phyloP scores from a whole-genome alignment of 192 early-diverging fungal species.

The Oehlia diaphana region DNA sequence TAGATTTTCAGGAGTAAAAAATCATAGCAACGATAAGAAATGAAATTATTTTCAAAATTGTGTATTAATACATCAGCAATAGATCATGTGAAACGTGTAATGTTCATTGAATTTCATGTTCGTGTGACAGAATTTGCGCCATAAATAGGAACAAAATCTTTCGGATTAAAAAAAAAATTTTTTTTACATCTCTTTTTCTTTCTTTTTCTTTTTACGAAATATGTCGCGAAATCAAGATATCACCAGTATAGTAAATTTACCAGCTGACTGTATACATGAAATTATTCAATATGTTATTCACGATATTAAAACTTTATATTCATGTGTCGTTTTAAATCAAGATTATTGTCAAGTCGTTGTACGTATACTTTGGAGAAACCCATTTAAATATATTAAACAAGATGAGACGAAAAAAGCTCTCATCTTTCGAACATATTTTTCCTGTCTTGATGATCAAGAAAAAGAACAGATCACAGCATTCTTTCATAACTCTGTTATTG shows the following conservation, averaged over 20 bases:
- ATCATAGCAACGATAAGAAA: too few relatives aligned
- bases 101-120: too few relatives aligned
- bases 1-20: too few relatives aligned
- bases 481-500: neutral
- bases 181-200: too few relatives aligned
- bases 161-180: too few relatives aligned
- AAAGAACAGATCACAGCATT: neutral
- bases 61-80: too few relatives aligned
- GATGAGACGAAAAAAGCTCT: neutral
- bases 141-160: too few relatives aligned
- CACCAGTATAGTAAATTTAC: neutral
- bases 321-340: neutral
- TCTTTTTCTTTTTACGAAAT: too few relatives aligned
- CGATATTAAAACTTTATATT: neutral
- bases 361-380: neutral
- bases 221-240: neutral
- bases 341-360: neutral
- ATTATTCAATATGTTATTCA: neutral
- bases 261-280: slow-evolving; percentile 4
- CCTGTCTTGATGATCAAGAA: neutral
- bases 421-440: neutral
- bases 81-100: too few relatives aligned
- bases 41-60: too few relatives aligned
- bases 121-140: too few relatives aligned
- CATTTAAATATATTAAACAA: neutral